Conservation (phyloP, 805 yeast species). For the Brettanomyces anomalus region DNA sequence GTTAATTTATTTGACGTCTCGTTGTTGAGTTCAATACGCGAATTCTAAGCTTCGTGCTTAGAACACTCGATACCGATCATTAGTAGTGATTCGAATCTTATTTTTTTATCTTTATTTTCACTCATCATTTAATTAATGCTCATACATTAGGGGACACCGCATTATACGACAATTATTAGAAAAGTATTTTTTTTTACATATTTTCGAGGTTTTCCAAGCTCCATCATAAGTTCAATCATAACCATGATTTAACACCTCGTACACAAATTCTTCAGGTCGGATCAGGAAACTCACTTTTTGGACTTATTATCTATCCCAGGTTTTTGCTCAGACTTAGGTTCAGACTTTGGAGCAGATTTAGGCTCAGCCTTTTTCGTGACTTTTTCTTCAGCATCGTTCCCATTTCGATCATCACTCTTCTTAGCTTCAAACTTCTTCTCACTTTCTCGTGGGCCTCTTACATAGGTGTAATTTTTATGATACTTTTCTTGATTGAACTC, state of each 20-base stretch:
- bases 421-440: background rate
- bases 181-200: too few relatives aligned
- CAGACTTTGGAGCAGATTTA: background rate
- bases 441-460: background rate
- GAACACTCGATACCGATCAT: constrained; percentile 34
- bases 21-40: constrained; percentile 33
- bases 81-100: constrained; percentile 16
- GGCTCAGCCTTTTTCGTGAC: background rate
- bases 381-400: background rate
- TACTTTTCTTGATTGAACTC: background rate
- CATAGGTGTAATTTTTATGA: background rate
- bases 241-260: too few relatives aligned
- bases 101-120: background rate
- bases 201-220: too few relatives aligned
- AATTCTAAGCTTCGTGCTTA: constrained; percentile 16
- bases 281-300: too few relatives aligned
- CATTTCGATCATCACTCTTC: background rate
- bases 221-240: too few relatives aligned
- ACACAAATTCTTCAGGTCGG: too few relatives aligned
- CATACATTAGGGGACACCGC: too few relatives aligned
- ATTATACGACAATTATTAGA: too few relatives aligned
- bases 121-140: background rate
- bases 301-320: too few relatives aligned
- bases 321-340: background rate
- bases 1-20: constrained; percentile 4